Evolutionary conservation across 2,329 filamentous ascomycete species (phyloP).

Genomic region (Sporothrix brunneoviolacea): DNA sequence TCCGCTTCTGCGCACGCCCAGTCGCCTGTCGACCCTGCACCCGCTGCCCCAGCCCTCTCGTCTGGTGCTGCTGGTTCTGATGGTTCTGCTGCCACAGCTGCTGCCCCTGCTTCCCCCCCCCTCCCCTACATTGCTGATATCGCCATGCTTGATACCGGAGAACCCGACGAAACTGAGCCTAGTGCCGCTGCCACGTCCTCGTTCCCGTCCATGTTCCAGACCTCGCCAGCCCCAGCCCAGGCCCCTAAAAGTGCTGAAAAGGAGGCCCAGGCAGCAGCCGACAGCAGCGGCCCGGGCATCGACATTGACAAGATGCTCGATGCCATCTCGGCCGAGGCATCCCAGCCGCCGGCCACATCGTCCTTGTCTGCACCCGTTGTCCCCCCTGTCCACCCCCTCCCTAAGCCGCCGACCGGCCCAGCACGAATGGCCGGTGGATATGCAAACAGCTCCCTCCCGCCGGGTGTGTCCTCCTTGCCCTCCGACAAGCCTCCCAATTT

Average conservation of each 20-base stretch:
- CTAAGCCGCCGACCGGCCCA: constrained; percentile 12
- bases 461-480: constrained; percentile 10
- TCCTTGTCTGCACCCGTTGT: no score
- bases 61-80: neutral
- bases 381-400: constrained; percentile 2
- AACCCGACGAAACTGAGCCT: constrained; percentile 2
- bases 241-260: neutral
- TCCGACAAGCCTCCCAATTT: neutral
- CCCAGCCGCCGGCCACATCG: constrained; percentile 11
- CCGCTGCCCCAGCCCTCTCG: no score
- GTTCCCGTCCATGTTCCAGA: constrained; percentile 3
- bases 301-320: constrained; percentile 32
- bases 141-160: constrained; percentile 13
- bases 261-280: neutral
- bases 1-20: neutral
- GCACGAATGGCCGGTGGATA: constrained; percentile 13
- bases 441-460: constrained; percentile 7
- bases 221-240: neutral
- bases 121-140: constrained; percentile 13
- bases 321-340: constrained; percentile 27
- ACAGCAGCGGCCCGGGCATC: constrained; percentile 18
- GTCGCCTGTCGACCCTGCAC: neutral
- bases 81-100: neutral
- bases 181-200: neutral
- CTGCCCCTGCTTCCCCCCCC: neutral